phyloP scores from a whole-genome alignment of 345 rosid genomes.

The Hibiscus trionum region DNA sequence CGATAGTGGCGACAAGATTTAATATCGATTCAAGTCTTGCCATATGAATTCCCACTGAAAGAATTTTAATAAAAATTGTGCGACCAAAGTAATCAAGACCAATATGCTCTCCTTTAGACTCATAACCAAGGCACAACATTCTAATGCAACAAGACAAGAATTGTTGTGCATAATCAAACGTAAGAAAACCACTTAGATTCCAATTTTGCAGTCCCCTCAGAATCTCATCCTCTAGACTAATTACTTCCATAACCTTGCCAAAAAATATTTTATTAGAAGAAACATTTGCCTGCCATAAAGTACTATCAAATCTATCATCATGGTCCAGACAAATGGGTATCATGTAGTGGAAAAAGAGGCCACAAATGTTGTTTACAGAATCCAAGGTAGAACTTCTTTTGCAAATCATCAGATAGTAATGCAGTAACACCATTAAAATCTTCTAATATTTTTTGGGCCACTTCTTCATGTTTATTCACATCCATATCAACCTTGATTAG shows the following conservation, averaged over 20 bases:
- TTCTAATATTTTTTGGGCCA: not conserved
- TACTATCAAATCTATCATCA: constrained; percentile 57
- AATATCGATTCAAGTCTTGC: constrained; percentile 55
- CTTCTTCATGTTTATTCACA: too few relatives aligned
- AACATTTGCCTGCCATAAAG: constrained; percentile 46
- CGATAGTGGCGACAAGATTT: constrained; percentile 38
- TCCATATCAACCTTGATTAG: too few relatives aligned
- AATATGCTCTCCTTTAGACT: constrained; percentile 19
- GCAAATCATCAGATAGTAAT: constrained; percentile 46
- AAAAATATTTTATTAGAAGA: constrained; percentile 27
- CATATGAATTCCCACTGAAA: constrained; percentile 58
- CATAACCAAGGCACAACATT: too few relatives aligned
- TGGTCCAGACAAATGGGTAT: constrained; percentile 59
- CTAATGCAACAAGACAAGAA: too few relatives aligned
- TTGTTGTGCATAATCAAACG: too few relatives aligned
- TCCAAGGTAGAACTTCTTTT: constrained; percentile 52
- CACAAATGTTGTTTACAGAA: constrained; percentile 64
- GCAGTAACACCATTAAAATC: constrained; percentile 55
- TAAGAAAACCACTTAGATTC: too few relatives aligned
- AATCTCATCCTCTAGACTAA: too few relatives aligned
- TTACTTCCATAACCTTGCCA: constrained; percentile 31
- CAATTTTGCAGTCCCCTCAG: too few relatives aligned
- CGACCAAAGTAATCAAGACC: constrained; percentile 66
- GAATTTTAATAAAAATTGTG: constrained; percentile 46
- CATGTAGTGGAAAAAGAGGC: constrained; percentile 71